Conservation (phyloP, 2,329 filamentous ascomycete species). For the Botrytis medusae region DNA sequence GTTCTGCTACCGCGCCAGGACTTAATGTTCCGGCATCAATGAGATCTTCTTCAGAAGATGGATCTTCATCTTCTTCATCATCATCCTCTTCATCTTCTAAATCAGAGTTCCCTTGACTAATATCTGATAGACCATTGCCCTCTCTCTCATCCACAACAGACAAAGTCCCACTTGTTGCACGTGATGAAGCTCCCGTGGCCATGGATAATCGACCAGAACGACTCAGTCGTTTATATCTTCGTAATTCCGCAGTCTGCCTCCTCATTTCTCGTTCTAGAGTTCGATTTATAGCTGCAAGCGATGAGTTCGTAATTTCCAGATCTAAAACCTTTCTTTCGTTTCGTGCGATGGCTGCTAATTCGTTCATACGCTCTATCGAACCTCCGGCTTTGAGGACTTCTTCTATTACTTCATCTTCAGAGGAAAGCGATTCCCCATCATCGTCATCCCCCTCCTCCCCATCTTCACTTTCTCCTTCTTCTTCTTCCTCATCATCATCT, state of each 20-base stretch:
- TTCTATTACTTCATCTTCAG: constrained; percentile 42
- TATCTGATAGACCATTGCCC: constrained; percentile 46
- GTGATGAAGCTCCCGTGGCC: constrained; percentile 48
- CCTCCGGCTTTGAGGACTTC: constrained; percentile 54
- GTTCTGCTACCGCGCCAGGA: constrained; percentile 45
- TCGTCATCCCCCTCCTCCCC: constrained; percentile 22
- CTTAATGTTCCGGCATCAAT: constrained; percentile 40
- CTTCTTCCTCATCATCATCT: no score
- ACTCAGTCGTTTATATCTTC: constrained; percentile 82
- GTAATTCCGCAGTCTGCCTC: constrained; percentile 85
- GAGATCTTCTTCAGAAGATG: constrained; percentile 54
- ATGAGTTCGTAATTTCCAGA: constrained; percentile 94
- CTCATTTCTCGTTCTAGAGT: constrained; percentile 87
- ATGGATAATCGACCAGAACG: constrained; percentile 73
- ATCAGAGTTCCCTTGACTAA: constrained; percentile 49
- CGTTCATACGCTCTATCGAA: constrained; percentile 63
- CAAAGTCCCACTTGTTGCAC: constrained; percentile 47
- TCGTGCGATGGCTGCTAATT: constrained; percentile 82
- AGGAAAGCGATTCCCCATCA: constrained; percentile 9
- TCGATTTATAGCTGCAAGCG: constrained; percentile 89
- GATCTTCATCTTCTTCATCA: constrained; percentile 45
- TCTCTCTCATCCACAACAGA: constrained; percentile 45
- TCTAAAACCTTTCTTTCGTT: constrained; percentile 94
- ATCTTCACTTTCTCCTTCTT: constrained; percentile 21
- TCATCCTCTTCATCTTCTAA: constrained; percentile 42